phyloP scores from a whole-genome alignment of 345 rosid genomes.

The Mallotus nudiflorus region DNA sequence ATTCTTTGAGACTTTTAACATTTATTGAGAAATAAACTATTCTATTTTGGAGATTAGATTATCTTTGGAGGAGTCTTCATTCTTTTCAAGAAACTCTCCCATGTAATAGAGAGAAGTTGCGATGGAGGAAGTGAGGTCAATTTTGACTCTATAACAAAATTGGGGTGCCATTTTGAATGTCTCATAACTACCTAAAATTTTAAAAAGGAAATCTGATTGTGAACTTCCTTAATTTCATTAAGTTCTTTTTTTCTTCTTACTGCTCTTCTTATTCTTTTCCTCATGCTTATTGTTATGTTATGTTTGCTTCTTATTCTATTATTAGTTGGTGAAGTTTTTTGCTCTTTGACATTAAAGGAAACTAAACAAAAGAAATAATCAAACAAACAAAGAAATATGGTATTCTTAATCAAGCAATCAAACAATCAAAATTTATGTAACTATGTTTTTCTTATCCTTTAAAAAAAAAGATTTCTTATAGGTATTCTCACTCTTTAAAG shows the following conservation, averaged over 20 bases:
- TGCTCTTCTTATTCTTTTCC: conserved; percentile 11
- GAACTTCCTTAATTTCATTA: conserved; percentile 34
- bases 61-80: conserved; percentile 74
- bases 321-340: conserved; percentile 70
- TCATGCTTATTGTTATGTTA: conserved; percentile 10
- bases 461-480: too few relatives aligned
- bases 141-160: conserved; percentile 91
- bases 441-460: too few relatives aligned
- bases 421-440: too few relatives aligned
- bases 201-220: conserved; percentile 50
- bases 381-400: background rate
- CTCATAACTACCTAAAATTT: conserved; percentile 86
- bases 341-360: conserved; percentile 92
- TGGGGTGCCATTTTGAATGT: conserved; percentile 83
- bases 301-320: conserved; percentile 63
- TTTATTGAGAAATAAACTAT: conserved; percentile 61
- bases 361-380: conserved; percentile 43
- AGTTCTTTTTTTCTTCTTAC: conserved; percentile 41
- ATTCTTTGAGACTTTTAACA: conserved; percentile 67
- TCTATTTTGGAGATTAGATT: conserved; percentile 74
- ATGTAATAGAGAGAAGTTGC: conserved; percentile 85
- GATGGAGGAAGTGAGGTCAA: conserved; percentile 64
- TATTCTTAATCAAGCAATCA: too few relatives aligned
- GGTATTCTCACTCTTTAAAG: too few relatives aligned
- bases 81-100: conserved; percentile 84